Evolutionary conservation across 1,284 basidiomycete species (phyloP).

Genomic region (Coriolopsis trogii): DNA sequence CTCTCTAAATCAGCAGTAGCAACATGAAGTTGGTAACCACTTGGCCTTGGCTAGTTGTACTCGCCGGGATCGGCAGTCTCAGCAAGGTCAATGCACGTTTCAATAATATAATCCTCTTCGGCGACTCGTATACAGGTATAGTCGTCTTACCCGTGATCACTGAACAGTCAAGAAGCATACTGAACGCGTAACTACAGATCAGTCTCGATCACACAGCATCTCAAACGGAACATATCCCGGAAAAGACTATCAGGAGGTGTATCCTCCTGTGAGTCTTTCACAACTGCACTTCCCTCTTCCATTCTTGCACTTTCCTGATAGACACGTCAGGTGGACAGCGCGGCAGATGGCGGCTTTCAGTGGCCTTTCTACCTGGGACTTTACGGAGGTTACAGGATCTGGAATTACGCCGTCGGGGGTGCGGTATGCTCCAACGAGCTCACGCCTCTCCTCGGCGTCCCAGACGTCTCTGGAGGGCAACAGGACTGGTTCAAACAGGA

Average conservation of each 20-base stretch:
- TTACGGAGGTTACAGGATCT: slow-evolving; percentile 10
- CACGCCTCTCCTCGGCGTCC: slow-evolving; percentile 6
- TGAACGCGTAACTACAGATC: not conserved
- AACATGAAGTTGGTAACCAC: too few relatives aligned
- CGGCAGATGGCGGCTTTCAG: slow-evolving; percentile 10
- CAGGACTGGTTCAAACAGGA: slow-evolving; percentile 9
- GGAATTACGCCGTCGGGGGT: slow-evolving; percentile 12
- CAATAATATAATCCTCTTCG: too few relatives aligned
- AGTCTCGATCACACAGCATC: slow-evolving; percentile 8
- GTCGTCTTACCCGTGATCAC: too few relatives aligned
- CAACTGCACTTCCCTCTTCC: not conserved
- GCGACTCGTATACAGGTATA: too few relatives aligned
- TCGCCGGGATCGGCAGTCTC: too few relatives aligned
- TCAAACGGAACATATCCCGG: slow-evolving; percentile 10
- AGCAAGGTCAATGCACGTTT: too few relatives aligned
- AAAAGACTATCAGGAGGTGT: slow-evolving; percentile 10
- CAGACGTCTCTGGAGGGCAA: slow-evolving; percentile 6
- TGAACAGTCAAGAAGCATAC: too few relatives aligned
- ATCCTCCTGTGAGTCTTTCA: not conserved
- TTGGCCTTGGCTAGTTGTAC: too few relatives aligned
- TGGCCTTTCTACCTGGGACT: slow-evolving; percentile 11
- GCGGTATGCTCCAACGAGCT: slow-evolving; percentile 5
- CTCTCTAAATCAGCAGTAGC: too few relatives aligned
- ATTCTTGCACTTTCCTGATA: not conserved
- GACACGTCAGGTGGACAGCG: not conserved